A percentile compares a stretch with the other conserved stretches of the same genome.
These are phyloP conservation scores for Cardamine occulta DNA, from an alignment of 345 rosid species.

Conservation along the genomic window DNA sequence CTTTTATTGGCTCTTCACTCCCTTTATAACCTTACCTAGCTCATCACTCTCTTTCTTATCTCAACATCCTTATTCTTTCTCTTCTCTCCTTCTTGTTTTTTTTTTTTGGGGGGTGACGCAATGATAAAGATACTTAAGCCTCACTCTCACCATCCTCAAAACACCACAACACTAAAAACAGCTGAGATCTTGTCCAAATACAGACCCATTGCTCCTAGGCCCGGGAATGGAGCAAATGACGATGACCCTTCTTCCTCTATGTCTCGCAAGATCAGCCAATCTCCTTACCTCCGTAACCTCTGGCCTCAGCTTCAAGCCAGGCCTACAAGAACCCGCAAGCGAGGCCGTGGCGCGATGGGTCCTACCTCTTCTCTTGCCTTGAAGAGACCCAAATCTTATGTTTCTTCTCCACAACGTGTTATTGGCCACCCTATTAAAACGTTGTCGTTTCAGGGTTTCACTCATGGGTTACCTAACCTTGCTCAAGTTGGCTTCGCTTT, in stretches of 20 bases:
- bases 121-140: constrained; percentile 75
- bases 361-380: constrained; percentile 44
- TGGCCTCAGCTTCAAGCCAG: constrained; percentile 91
- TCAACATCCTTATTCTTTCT: constrained; percentile 16
- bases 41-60: constrained; percentile 25
- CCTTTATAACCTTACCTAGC: constrained; percentile 44
- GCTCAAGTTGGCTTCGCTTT: constrained; percentile 29
- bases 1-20: constrained; percentile 54
- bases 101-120: not conserved
- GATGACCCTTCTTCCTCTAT: constrained; percentile 50
- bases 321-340: constrained; percentile 86
- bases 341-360: constrained; percentile 69
- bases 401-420: constrained; percentile 33
- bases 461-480: constrained; percentile 49
- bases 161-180: constrained; percentile 59
- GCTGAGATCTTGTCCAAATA: constrained; percentile 95
- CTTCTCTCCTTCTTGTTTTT: constrained; percentile 41
- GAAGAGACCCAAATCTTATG: constrained; percentile 55
- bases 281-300: constrained; percentile 75
- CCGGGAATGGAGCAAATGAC: constrained; percentile 48
- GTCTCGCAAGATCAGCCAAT: constrained; percentile 72
- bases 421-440: constrained; percentile 34
- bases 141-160: constrained; percentile 45
- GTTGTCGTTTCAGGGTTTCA: constrained; percentile 37
- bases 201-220: constrained; percentile 94